Conservation (phyloP, 2,329 filamentous ascomycete genomes). For the Fusarium pilosicola region DNA sequence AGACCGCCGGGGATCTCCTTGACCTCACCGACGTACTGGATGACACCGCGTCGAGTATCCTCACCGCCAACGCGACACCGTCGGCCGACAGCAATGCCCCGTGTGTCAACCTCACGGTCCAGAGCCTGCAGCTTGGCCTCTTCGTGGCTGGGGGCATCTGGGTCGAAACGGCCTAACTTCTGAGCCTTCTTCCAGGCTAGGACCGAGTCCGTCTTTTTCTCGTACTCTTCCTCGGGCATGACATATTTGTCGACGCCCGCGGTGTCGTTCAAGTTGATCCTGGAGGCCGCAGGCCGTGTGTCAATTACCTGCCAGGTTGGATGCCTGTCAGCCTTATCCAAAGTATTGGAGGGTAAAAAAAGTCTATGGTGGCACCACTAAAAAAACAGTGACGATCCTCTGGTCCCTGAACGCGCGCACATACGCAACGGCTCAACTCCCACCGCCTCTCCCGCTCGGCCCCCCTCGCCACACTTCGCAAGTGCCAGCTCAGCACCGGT, state of each 20-base stretch:
- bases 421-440: conserved; percentile 14
- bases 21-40: conserved; percentile 78
- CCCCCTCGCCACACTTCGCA: conserved; percentile 19
- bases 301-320: conserved; percentile 73
- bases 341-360: conserved; percentile 32
- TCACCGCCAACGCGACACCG: conserved; percentile 74
- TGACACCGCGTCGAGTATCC: conserved; percentile 74
- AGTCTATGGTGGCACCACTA: conserved; percentile 13
- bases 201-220: conserved; percentile 85
- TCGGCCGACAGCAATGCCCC: conserved; percentile 72
- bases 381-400: conserved; percentile 20
- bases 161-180: conserved; percentile 96
- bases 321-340: conserved; percentile 46
- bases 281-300: conserved; percentile 77
- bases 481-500: conserved; percentile 26
- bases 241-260: conserved; percentile 88
- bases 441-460: conserved; percentile 36
- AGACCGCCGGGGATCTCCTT: conserved; percentile 74
- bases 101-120: conserved; percentile 74
- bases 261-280: conserved; percentile 83
- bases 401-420: background rate
- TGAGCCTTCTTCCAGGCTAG: conserved; percentile 95
- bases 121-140: conserved; percentile 76
- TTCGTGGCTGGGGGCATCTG: conserved; percentile 78
- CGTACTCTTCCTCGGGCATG: conserved; percentile 88